Evolutionary conservation across 2,329 filamentous ascomycete genomes (phyloP).

Genomic region (Aureobasidium sp.): DNA sequence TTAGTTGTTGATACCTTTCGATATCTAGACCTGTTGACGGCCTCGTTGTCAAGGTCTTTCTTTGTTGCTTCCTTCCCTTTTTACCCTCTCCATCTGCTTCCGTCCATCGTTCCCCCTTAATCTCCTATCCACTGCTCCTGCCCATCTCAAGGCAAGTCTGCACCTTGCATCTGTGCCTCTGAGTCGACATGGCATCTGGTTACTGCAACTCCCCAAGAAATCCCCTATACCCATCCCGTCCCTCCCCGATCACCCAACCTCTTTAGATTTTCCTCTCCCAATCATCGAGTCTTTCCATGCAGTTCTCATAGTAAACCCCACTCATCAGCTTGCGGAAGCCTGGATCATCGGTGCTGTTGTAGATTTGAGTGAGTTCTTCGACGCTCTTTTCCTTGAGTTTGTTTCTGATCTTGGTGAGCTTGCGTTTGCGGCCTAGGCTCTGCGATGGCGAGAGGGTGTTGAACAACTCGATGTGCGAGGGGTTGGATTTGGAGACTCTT

Average conservation of each 20-base stretch:
- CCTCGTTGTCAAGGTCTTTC: neutral
- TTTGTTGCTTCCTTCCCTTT: neutral
- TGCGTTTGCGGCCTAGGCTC: neutral
- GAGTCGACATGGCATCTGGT: too few relatives aligned
- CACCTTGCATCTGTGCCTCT: too few relatives aligned
- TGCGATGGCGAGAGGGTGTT: neutral
- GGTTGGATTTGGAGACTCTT: neutral
- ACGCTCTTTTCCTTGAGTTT: neutral
- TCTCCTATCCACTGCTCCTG: too few relatives aligned
- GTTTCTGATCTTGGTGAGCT: neutral
- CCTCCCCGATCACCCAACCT: neutral
- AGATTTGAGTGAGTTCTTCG: neutral
- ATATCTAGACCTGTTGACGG: neutral
- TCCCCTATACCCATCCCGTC: too few relatives aligned
- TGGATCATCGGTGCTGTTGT: neutral
- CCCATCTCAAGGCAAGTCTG: too few relatives aligned
- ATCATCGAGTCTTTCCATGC: neutral
- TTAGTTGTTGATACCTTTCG: neutral
- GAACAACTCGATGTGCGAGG: neutral
- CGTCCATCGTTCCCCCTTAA: too few relatives aligned
- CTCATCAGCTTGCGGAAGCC: neutral
- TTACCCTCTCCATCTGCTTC: too few relatives aligned
- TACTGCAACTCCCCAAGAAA: too few relatives aligned
- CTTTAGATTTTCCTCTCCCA: neutral
- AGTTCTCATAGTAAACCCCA: neutral